Percentiles rank a stretch among this genome's conserved stretches.
Conservation (phyloP, 306 rosid species). For the Potentilla sterilis region DNA sequence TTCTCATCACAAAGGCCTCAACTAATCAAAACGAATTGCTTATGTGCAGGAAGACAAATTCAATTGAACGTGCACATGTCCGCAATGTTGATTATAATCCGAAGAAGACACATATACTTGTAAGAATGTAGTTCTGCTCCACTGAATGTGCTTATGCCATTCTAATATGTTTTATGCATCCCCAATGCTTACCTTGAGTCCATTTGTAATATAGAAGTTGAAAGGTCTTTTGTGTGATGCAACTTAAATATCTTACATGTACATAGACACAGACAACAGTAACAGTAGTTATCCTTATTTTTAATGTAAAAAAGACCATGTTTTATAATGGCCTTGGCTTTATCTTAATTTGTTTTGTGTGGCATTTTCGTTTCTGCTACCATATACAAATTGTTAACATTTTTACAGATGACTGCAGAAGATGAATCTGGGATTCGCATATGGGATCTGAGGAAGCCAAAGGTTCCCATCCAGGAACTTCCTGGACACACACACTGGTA, state of each 20-base stretch:
- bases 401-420: constrained; percentile 75
- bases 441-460: constrained; percentile 91
- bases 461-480: constrained; percentile 75
- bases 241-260: neutral
- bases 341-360: neutral
- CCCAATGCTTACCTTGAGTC: neutral
- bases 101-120: constrained; percentile 70
- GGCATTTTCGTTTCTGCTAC: neutral
- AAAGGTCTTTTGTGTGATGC: neutral
- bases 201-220: neutral
- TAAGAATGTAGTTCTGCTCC: constrained; percentile 43
- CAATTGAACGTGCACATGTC: constrained; percentile 77
- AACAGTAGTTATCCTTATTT: neutral
- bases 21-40: constrained; percentile 11
- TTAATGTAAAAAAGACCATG: neutral
- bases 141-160: constrained; percentile 1
- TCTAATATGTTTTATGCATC: constrained; percentile 10
- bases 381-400: constrained; percentile 6
- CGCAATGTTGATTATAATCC: constrained; percentile 74
- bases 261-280: neutral
- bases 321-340: neutral
- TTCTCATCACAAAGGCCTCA: neutral
- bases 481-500: constrained; percentile 99
- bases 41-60: constrained; percentile 72
- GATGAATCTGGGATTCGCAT: constrained; percentile 84